Percentiles rank a stretch among this genome's conserved stretches.
Conservation (phyloP, 108 stramenopile species). For the Schizochytrium sp. region DNA sequence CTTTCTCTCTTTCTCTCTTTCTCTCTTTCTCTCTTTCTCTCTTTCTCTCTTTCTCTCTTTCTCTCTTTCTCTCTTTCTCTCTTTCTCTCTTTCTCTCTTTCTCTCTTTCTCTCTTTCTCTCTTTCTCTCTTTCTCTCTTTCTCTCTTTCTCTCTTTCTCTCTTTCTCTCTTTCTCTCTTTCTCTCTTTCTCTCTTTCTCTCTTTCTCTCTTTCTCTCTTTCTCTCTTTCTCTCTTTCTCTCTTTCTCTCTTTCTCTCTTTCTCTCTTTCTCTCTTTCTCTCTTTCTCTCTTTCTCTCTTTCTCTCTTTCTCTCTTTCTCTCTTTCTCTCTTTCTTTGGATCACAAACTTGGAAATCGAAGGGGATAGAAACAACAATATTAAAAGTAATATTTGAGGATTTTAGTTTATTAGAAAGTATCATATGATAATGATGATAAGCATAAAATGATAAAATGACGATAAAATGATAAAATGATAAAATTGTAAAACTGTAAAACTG, state of each 20-base stretch:
- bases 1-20: background rate
- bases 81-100: background rate
- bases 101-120: background rate
- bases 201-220: background rate
- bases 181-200: background rate
- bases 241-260: background rate
- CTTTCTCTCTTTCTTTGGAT: background rate
- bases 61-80: background rate
- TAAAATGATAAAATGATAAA: too few relatives aligned
- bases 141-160: background rate
- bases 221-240: background rate
- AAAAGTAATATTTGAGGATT: too few relatives aligned
- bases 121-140: background rate
- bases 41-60: background rate
- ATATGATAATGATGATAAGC: too few relatives aligned
- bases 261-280: background rate
- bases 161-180: background rate
- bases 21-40: background rate
- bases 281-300: background rate
- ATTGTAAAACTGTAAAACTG: too few relatives aligned
- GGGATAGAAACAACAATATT: too few relatives aligned
- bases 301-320: too few relatives aligned
- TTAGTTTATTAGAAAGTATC: too few relatives aligned
- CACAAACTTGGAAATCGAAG: too few relatives aligned
- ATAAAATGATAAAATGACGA: too few relatives aligned